Percentiles rank a stretch among this genome's conserved stretches.
phyloP scores from a whole-genome alignment of 805 yeast genomes.

The Spencermartinsiella europaea region DNA sequence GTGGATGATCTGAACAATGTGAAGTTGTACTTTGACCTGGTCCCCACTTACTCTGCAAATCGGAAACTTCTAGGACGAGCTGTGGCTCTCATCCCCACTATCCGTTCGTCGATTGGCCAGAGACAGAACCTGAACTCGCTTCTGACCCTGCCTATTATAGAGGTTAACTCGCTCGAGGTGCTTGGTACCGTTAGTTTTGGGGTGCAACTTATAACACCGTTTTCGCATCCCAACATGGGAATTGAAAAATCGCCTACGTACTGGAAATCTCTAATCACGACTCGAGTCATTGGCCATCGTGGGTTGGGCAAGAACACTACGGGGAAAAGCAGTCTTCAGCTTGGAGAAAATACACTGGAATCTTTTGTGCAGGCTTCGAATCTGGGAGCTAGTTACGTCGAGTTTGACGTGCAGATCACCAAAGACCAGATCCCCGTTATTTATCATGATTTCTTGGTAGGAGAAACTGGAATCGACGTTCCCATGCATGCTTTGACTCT shows the following conservation, averaged over 20 bases:
- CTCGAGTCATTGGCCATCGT: constrained; percentile 93
- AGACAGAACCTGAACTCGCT: constrained; percentile 61
- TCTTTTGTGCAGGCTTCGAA: constrained; percentile 95
- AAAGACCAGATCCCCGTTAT: constrained; percentile 89
- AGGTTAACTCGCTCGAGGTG: constrained; percentile 61
- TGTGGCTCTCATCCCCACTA: constrained; percentile 61
- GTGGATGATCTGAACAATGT: constrained; percentile 37
- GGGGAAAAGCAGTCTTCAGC: constrained; percentile 69
- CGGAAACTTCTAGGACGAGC: constrained; percentile 70
- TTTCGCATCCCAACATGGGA: constrained; percentile 62
- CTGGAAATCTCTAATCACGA: constrained; percentile 85
- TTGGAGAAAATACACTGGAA: constrained; percentile 94
- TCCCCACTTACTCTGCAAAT: constrained; percentile 64
- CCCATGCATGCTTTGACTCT: constrained; percentile 91
- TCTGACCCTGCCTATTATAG: constrained; percentile 71
- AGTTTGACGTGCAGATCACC: constrained; percentile 93
- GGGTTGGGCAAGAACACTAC: constrained; percentile 86
- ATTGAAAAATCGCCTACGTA: constrained; percentile 68
- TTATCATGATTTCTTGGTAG: constrained; percentile 90
- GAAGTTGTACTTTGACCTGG: constrained; percentile 74
- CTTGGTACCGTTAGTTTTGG: constrained; percentile 78
- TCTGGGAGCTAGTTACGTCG: constrained; percentile 93
- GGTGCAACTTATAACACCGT: constrained; percentile 64
- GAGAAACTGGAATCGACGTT: constrained; percentile 92
- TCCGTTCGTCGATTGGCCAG: constrained; percentile 64